A percentile compares a stretch with the other conserved stretches of the same genome.
Conservation (phyloP, 1,284 basidiomycete species). For the Amylostereum areolatum region DNA sequence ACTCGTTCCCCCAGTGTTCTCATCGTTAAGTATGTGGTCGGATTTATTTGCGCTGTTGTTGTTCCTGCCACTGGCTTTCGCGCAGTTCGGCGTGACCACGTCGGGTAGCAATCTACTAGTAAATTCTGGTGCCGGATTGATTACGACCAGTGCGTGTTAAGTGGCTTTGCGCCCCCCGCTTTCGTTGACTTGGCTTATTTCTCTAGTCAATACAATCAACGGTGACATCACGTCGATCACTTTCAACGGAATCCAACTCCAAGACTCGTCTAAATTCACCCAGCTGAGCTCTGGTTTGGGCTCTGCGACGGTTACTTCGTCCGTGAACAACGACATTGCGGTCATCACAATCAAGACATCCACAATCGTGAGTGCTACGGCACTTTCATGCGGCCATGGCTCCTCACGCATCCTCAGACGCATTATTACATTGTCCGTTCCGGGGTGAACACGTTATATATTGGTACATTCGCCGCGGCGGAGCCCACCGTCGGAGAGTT, state of each 20-base stretch:
- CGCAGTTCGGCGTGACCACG: no score
- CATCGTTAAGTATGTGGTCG: no score
- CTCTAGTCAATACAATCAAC: conserved; percentile 32
- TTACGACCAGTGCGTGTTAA: no score
- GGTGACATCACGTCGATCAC: conserved; percentile 40
- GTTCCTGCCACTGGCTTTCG: no score
- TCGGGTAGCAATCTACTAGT: no score
- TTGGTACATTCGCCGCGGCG: conserved; percentile 37
- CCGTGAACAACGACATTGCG: conserved; percentile 32
- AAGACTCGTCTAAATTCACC: conserved; percentile 37
- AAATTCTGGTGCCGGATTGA: no score
- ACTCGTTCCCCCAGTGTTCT: no score
- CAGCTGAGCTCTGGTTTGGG: conserved; percentile 43
- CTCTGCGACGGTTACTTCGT: conserved; percentile 35
- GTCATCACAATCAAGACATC: conserved; percentile 34
- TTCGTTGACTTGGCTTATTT: no score
- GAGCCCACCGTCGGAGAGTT: conserved; percentile 42
- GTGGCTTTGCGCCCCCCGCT: no score
- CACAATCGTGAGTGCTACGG: conserved; percentile 29
- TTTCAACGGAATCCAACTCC: conserved; percentile 39
- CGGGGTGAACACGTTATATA: conserved; percentile 36
- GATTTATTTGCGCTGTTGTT: no score
- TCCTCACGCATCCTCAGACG: conserved; percentile 20
- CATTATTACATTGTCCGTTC: conserved; percentile 39
- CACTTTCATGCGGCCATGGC: not conserved